Evolutionary conservation across 805 yeast genomes (phyloP).

Genomic region (Kodamaea jinghongensis): DNA sequence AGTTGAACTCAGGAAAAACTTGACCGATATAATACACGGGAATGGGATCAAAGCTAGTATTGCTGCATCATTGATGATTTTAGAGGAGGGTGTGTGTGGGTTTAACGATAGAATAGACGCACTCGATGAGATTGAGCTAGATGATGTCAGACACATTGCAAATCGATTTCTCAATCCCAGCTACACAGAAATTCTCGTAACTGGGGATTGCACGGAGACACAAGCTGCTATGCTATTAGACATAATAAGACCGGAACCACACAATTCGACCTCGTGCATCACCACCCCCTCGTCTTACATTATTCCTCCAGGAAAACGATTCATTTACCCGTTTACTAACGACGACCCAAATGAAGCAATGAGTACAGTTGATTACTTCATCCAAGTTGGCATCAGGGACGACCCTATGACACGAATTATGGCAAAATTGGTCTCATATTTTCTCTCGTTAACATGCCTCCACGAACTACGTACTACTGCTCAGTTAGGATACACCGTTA

Average conservation of each 20-base stretch:
- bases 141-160: slow-evolving; percentile 30
- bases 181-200: slow-evolving; percentile 42
- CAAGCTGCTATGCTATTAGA: slow-evolving; percentile 17
- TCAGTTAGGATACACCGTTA: slow-evolving; percentile 61
- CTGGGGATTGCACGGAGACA: slow-evolving; percentile 44
- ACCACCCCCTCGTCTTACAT: slow-evolving; percentile 37
- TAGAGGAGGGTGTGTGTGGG: slow-evolving; percentile 58
- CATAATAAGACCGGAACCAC: slow-evolving; percentile 12
- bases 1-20: slow-evolving; percentile 45
- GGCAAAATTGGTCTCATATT: slow-evolving; percentile 45
- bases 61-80: slow-evolving; percentile 46
- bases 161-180: slow-evolving; percentile 26
- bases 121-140: slow-evolving; percentile 47
- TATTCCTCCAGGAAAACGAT: slow-evolving; percentile 16
- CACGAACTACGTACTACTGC: slow-evolving; percentile 51
- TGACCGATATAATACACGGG: slow-evolving; percentile 40
- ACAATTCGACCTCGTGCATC: not conserved
- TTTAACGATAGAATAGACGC: slow-evolving; percentile 56
- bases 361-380: slow-evolving; percentile 49
- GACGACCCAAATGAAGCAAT: slow-evolving; percentile 48
- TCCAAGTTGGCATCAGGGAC: slow-evolving; percentile 54
- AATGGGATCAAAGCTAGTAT: slow-evolving; percentile 49
- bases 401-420: slow-evolving; percentile 34
- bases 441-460: slow-evolving; percentile 43
- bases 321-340: slow-evolving; percentile 22